Percentiles rank a stretch among this genome's conserved stretches.
These are phyloP conservation scores for Melanopsichium pennsylvanicum DNA, from an alignment of 1,284 basidiomycete species.

Conservation along the genomic window DNA sequence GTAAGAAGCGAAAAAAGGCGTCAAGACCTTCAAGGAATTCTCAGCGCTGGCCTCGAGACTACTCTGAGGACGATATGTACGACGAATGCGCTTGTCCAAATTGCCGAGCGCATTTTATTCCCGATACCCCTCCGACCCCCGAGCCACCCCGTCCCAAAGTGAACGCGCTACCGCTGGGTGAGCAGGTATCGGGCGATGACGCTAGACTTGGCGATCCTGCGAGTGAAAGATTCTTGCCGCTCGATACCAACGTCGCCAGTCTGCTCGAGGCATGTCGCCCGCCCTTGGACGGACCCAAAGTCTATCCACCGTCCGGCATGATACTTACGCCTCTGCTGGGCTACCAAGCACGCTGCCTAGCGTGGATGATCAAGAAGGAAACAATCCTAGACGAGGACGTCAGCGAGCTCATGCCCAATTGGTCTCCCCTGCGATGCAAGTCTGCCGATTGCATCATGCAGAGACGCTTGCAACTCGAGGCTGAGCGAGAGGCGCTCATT, in stretches of 20 bases:
- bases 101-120: background rate
- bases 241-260: conserved; percentile 39
- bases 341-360: conserved; percentile 44
- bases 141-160: conserved; percentile 9
- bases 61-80: background rate
- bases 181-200: conserved; percentile 14
- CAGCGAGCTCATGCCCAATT: conserved; percentile 30
- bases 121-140: background rate
- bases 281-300: conserved; percentile 16
- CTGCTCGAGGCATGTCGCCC: conserved; percentile 45
- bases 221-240: conserved; percentile 22
- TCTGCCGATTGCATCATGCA: conserved; percentile 3
- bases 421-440: conserved; percentile 39
- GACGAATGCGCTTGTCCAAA: conserved; percentile 2
- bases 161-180: conserved; percentile 8
- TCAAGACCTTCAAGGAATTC: background rate
- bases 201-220: conserved; percentile 23
- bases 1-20: conserved; percentile 29
- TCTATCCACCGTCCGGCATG: conserved; percentile 28
- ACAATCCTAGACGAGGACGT: conserved; percentile 32
- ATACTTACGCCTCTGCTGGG: conserved; percentile 34
- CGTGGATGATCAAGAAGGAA: conserved; percentile 45
- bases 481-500: conserved; percentile 19
- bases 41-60: background rate
- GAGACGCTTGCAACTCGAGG: conserved; percentile 27